These are phyloP conservation scores for Jatropha podagrica DNA, from an alignment of 441 rosid species.

Conservation along the genomic window DNA sequence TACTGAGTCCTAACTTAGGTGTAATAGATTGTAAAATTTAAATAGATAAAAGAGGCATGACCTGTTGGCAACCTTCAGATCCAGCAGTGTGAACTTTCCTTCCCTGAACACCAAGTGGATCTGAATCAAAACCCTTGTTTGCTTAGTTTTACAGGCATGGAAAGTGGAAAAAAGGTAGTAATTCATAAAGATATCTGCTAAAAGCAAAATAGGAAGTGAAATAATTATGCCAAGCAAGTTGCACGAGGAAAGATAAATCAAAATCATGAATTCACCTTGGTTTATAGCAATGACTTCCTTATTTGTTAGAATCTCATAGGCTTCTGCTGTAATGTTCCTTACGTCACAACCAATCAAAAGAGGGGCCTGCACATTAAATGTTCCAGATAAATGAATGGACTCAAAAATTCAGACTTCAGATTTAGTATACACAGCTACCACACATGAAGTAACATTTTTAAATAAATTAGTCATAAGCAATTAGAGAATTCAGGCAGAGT, in stretches of 20 bases:
- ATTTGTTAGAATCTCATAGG: slow-evolving; percentile 70
- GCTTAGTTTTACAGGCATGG: slow-evolving; percentile 11
- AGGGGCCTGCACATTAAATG: slow-evolving; percentile 66
- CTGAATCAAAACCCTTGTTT: slow-evolving; percentile 42
- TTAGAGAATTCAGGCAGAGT: not conserved
- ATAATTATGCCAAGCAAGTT: slow-evolving; percentile 4
- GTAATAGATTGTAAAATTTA: not conserved
- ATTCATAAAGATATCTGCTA: not conserved
- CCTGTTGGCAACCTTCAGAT: slow-evolving; percentile 68
- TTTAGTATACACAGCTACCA: not conserved
- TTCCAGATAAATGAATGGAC: not conserved
- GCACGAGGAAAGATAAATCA: not conserved
- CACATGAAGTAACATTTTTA: not conserved
- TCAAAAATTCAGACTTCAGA: slow-evolving; percentile 7
- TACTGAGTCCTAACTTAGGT: not conserved
- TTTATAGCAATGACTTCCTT: slow-evolving; percentile 82
- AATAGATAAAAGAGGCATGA: slow-evolving; percentile 26
- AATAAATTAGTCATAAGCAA: not conserved
- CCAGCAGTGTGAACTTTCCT: slow-evolving; percentile 68
- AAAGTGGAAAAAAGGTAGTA: not conserved
- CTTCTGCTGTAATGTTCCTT: slow-evolving; percentile 77
- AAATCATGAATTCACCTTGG: slow-evolving; percentile 57
- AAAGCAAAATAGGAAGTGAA: not conserved
- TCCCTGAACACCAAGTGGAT: slow-evolving; percentile 92
- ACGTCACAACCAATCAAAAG: slow-evolving; percentile 92